Percentiles rank a stretch among this genome's conserved stretches.
Evolutionary conservation across 2,329 filamentous ascomycete genomes (phyloP).

Genomic region (Pseudophaeomoniella oleicola): DNA sequence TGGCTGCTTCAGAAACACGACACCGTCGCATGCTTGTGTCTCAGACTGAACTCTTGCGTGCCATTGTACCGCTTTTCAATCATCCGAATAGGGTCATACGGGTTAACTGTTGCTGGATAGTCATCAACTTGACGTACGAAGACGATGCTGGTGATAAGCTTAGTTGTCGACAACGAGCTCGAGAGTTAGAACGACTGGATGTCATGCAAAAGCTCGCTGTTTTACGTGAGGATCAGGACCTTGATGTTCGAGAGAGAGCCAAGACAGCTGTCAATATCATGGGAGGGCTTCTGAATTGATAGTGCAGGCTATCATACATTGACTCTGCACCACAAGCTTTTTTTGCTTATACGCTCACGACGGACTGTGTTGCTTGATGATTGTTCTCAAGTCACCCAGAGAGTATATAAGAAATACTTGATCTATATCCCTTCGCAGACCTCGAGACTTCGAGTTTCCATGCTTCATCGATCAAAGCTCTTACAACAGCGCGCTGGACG

Average conservation of each 20-base stretch:
- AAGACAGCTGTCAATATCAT: slow-evolving; percentile 67
- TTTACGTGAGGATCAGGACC: slow-evolving; percentile 54
- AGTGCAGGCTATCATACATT: too few species aligned
- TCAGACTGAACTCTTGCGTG: slow-evolving; percentile 60
- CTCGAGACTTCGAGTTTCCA: too few species aligned
- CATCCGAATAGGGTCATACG: slow-evolving; percentile 63
- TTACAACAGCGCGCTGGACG: too few species aligned
- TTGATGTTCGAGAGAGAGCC: slow-evolving; percentile 72
- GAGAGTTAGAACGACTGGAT: slow-evolving; percentile 56
- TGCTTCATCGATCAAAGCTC: too few species aligned
- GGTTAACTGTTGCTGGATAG: slow-evolving; percentile 64
- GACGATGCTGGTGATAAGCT: slow-evolving; percentile 57
- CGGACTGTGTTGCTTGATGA: too few species aligned
- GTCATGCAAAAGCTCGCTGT: slow-evolving; percentile 52
- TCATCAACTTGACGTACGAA: slow-evolving; percentile 72
- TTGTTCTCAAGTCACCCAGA: too few species aligned
- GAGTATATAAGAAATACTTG: too few species aligned
- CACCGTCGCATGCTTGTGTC: slow-evolving; percentile 66
- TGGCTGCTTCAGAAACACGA: slow-evolving; percentile 65
- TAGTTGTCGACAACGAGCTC: slow-evolving; percentile 51
- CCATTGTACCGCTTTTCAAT: slow-evolving; percentile 57
- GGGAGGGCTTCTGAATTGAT: slow-evolving; percentile 20
- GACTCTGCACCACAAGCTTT: too few species aligned
- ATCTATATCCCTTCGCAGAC: too few species aligned
- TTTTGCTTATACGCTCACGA: too few species aligned